Base-by-base conservation (phyloP, 78 protist genomes). In the Tieghemostelium lacteum region DNA sequence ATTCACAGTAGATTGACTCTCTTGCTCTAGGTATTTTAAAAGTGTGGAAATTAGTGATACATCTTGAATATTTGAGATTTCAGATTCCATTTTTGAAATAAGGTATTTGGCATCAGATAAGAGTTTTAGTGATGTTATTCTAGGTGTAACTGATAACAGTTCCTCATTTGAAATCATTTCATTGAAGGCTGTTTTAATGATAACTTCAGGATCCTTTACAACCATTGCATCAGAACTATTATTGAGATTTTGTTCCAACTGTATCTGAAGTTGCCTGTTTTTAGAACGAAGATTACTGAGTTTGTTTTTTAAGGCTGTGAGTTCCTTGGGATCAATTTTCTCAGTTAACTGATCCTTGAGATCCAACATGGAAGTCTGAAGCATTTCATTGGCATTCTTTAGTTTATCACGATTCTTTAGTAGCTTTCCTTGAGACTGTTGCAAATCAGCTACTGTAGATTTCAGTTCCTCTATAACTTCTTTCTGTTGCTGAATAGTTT, bases 161-260 rank as follows among this genome's bases (percentile, higher is more conserved):
- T 83, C 78, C 45, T 83, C 91, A 29, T 83, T 83, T 70, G n/a
- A 58, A 17, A 83, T 58, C 39, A 83, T 16, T 29, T 83, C 91
- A 17, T 83, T 69, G 52, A 67, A 83, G 0, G 91, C 91, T 1
- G 91, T 63, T 69, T 69, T 83, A 16, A 83, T 24, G 1, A 83
- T 58, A 0, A 57, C 3, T 26, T 54, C 76, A 0, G 91, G 78
- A 8, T 83, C 57, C 50, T 71, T 71, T 5, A 52, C 29, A 19
- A 37, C 6, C 31, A 61, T 14, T 40, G 91, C n/a, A 20, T 57
- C 65, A 0, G 83, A 45, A 17, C 69, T 57, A 33, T n/a, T 4
- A 10, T 34, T 29, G 29, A 28, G 69, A 16, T 28, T 42, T 61
- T 45, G 86, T 33, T 75, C 86, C 14, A 75, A n/a, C 33, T 62